Evolutionary conservation across 495 filamentous ascomycete species (phyloP), one percentile per base, ranked within the genome.

Genomic region (Penicillium turbatum): DNA sequence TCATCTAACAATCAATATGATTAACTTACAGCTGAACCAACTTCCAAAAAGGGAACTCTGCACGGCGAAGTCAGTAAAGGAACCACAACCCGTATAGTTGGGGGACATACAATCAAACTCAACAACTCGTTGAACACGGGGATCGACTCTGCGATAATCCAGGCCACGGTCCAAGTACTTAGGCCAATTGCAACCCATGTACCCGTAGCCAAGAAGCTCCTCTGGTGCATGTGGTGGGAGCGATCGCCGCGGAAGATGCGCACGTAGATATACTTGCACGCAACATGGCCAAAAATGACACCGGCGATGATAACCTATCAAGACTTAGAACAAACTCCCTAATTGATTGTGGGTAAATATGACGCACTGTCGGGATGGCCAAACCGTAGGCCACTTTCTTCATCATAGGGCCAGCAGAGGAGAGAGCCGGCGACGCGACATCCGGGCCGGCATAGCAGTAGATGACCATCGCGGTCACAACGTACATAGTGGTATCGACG

Each of bases 311-410:
- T 70, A 53, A 86, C 75, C 50, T 69, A 30, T 34, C 3, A 15
- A 5, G 2, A 6, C 9, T 39, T 16, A 57, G 34, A 6, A 48
- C 13, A n/a, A 9, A 17, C 0, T 21, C 4, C 16, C 19, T 0
- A 10, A 27, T 2, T 10, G 30, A 6, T 17, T 11, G 26, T 3
- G 31, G 16, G 38, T 3, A 36, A 43, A 46, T 32, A 40, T 48
- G 21, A 67, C 56, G 27, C 16, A 72, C 81, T 21, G 86, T 88
- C 0, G 88, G 88, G 9, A 88, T 70, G 4, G 87, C 88, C 40
- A 92, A 71, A 5, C 88, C 88, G 57, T 86, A 93, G 1, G 86
- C 84, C 11, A 91, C 67, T 67, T 88, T 90, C 52, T 81, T 79
- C 13, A 92, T 64, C 0, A 81, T 26, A 1, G 72, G 70, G 10